These are phyloP conservation scores for Coemansia sp. DNA, from an alignment of 371 early-diverging fungal genomes.

Conservation along the genomic window DNA sequence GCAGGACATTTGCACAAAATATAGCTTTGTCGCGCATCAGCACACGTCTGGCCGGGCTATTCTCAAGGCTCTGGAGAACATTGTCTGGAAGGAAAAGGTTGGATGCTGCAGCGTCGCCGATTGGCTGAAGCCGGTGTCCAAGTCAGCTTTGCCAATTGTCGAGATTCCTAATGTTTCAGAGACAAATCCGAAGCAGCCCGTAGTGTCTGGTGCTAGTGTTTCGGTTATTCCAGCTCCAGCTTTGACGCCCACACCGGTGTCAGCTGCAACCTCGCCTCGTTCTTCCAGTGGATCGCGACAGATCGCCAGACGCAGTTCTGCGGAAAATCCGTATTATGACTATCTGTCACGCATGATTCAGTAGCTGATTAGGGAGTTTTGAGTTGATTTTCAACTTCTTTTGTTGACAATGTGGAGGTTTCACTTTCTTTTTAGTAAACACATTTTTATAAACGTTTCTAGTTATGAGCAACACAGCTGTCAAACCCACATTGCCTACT, in stretches of 20 bases:
- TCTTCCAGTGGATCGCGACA: neutral
- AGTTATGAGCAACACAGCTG: no score
- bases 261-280: neutral
- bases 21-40: neutral
- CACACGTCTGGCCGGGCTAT: neutral
- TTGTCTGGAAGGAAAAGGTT: slow-evolving; percentile 9
- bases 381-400: no score
- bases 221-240: neutral
- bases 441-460: no score
- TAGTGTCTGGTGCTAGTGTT: neutral
- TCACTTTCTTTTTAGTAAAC: no score
- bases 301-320: neutral
- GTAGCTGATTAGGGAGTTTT: no score
- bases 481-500: no score
- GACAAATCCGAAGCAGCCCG: neutral
- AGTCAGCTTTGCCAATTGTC: neutral
- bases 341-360: neutral
- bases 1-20: neutral
- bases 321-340: neutral
- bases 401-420: no score
- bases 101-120: neutral
- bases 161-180: neutral
- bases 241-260: neutral
- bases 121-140: neutral
- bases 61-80: neutral